Percentiles rank a stretch among this genome's conserved stretches.
These are phyloP conservation scores for Stemphylium lycopersici DNA, from an alignment of 2,329 filamentous ascomycete genomes.

Conservation along the genomic window DNA sequence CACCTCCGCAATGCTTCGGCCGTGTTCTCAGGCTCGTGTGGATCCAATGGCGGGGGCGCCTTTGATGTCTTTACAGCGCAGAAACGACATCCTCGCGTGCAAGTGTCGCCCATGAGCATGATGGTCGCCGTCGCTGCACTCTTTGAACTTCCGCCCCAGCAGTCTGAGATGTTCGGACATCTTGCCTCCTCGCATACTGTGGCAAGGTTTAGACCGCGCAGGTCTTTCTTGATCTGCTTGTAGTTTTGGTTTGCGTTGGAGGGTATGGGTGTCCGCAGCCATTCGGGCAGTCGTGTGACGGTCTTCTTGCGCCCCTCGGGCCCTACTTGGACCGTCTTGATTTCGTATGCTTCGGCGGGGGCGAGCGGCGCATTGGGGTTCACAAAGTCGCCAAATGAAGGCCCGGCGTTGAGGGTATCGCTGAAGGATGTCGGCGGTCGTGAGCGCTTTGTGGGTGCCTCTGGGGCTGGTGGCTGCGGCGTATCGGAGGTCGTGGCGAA, in stretches of 20 bases:
- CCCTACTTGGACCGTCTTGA: conserved; percentile 67
- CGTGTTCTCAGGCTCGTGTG: conserved; percentile 95
- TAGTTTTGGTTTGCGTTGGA: conserved; percentile 80
- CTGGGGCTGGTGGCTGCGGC: conserved; percentile 23
- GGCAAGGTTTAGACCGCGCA: conserved; percentile 86
- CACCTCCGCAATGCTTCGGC: conserved; percentile 90
- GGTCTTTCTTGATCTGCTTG: conserved; percentile 92
- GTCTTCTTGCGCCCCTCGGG: conserved; percentile 67
- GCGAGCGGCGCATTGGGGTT: conserved; percentile 51
- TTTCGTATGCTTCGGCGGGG: conserved; percentile 62
- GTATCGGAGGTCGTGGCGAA: conserved; percentile 45
- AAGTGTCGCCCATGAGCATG: conserved; percentile 99
- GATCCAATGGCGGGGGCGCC: conserved; percentile 79
- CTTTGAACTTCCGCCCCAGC: conserved; percentile 92
- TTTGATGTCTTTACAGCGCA: conserved; percentile 93
- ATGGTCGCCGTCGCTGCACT: conserved; percentile 94
- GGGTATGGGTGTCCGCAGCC: conserved; percentile 96
- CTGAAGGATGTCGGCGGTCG: conserved; percentile 61
- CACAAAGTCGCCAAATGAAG: conserved; percentile 69
- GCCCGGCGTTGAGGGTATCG: conserved; percentile 68
- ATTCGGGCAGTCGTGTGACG: conserved; percentile 80
- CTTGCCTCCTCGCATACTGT: conserved; percentile 98
- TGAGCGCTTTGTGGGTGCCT: conserved; percentile 36
- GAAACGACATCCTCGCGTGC: conserved; percentile 94
- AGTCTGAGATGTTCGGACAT: conserved; percentile 97